A percentile compares a stretch with the other conserved stretches of the same genome.
Conservation (phyloP, 345 rosid genomes). For the Carallia pectinifolia region DNA sequence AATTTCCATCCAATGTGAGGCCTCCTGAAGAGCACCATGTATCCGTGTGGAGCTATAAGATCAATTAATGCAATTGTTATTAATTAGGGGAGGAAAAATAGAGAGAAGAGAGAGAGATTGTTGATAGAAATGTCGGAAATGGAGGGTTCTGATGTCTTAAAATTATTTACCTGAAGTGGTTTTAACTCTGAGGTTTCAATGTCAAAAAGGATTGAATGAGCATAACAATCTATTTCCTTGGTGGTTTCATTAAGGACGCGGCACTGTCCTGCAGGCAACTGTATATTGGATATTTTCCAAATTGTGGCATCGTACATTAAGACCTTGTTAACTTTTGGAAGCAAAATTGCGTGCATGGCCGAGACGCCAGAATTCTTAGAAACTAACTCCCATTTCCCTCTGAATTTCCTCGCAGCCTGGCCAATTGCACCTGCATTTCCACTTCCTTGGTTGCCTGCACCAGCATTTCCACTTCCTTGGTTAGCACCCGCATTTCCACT, state of each 20-base stretch:
- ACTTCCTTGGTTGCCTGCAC: background rate
- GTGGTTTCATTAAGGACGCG: slow-evolving; percentile 27
- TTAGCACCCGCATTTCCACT: background rate
- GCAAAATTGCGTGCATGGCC: slow-evolving; percentile 71
- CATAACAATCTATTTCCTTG: slow-evolving; percentile 52
- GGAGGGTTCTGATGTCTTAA: background rate
- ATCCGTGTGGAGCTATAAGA: slow-evolving; percentile 54
- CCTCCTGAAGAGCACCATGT: slow-evolving; percentile 99
- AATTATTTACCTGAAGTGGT: slow-evolving; percentile 46
- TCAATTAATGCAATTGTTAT: background rate
- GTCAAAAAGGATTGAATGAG: slow-evolving; percentile 65
- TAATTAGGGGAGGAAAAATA: background rate
- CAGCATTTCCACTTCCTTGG: background rate
- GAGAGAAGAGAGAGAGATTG: background rate
- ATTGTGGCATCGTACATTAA: slow-evolving; percentile 75
- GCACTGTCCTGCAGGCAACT: slow-evolving; percentile 42
- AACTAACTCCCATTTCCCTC: slow-evolving; percentile 62
- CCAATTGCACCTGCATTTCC: too few relatives aligned
- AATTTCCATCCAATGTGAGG: slow-evolving; percentile 54
- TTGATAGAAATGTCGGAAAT: background rate
- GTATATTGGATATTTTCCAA: slow-evolving; percentile 49
- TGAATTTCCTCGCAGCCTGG: slow-evolving; percentile 14
- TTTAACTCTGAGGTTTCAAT: slow-evolving; percentile 34
- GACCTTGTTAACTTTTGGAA: slow-evolving; percentile 57
- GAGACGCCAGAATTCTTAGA: slow-evolving; percentile 67